A percentile compares a stretch with the other conserved stretches of the same genome.
These are phyloP conservation scores for Penicillium brevicompactum DNA, from an alignment of 2,329 filamentous ascomycete species.

Conservation along the genomic window DNA sequence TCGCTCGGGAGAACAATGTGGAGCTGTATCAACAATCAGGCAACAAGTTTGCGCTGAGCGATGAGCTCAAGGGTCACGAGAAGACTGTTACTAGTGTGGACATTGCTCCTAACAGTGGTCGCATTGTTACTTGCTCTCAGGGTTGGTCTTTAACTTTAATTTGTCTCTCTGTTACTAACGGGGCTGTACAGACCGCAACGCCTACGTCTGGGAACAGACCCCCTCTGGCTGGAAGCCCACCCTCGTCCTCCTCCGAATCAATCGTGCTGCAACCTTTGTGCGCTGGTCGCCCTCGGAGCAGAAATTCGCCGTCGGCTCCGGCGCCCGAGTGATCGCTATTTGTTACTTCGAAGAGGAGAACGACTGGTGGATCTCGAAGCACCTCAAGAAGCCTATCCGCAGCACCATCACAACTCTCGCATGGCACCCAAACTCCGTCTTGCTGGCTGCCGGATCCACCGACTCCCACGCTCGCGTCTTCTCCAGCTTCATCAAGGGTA, in stretches of 20 bases:
- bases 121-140: conserved; percentile 97
- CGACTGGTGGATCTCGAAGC: conserved; percentile 99
- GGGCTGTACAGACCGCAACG: conserved; percentile 75
- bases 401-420: conserved; percentile 93
- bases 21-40: conserved; percentile 81
- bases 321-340: conserved; percentile 90
- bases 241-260: conserved; percentile 93
- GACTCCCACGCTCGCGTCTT: conserved; percentile 96
- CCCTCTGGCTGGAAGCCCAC: conserved; percentile 93
- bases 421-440: conserved; percentile 97
- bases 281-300: conserved; percentile 96
- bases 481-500: conserved; percentile 93
- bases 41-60: conserved; percentile 77
- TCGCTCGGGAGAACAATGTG: conserved; percentile 85
- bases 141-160: conserved; percentile 54
- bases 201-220: conserved; percentile 97
- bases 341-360: conserved; percentile 99
- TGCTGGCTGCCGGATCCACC: conserved; percentile 92
- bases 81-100: conserved; percentile 96
- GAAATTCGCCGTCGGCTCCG: conserved; percentile 97
- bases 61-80: conserved; percentile 94
- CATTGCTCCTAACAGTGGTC: conserved; percentile 85
- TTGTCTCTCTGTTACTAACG: conserved; percentile 2
- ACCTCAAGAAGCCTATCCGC: conserved; percentile 97
- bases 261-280: conserved; percentile 92